Conservation (phyloP, 495 filamentous ascomycete species). For the Penicillium verhagenii region DNA sequence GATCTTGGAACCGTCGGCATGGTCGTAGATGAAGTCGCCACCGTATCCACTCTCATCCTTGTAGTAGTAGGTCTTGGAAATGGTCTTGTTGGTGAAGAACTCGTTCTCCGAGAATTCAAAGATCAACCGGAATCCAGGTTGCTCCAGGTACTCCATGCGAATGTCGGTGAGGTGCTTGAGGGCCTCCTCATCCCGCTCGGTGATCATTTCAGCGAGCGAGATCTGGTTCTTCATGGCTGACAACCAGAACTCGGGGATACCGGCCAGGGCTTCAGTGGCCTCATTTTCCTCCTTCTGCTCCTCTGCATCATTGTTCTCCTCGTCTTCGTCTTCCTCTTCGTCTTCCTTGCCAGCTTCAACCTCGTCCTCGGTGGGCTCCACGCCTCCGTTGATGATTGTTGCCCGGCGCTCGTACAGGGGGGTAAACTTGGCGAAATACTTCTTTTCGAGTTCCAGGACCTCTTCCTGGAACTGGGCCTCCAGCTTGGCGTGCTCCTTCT, state of each 20-base stretch:
- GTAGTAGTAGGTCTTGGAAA: constrained; percentile 99
- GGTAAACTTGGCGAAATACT: constrained; percentile 97
- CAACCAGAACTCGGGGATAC: constrained; percentile 99
- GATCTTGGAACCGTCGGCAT: constrained; percentile 96
- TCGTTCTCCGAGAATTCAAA: constrained; percentile 96
- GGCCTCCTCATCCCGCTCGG: constrained; percentile 89
- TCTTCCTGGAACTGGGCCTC: constrained; percentile 98
- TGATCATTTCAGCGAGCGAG: constrained; percentile 96
- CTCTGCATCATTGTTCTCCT: constrained; percentile 47
- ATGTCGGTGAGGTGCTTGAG: constrained; percentile 91
- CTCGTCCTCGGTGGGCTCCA: constrained; percentile 84
- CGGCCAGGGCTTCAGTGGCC: constrained; percentile 53
- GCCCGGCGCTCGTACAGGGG: constrained; percentile 95
- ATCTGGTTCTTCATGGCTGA: constrained; percentile 99
- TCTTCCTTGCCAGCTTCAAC: constrained; percentile 82
- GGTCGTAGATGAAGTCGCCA: constrained; percentile 99
- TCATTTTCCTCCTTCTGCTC: constrained; percentile 53
- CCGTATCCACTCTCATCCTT: constrained; percentile 98
- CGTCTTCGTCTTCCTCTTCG: constrained; percentile 62
- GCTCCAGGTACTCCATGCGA: constrained; percentile 98
- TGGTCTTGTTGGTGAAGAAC: constrained; percentile 93
- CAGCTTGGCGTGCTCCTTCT: constrained; percentile 97
- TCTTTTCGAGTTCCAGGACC: constrained; percentile 96
- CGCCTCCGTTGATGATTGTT: constrained; percentile 83
- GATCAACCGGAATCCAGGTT: constrained; percentile 95